Base-by-base conservation (phyloP, 2,329 filamentous ascomycete species). In the Diaporthe sp. region DNA sequence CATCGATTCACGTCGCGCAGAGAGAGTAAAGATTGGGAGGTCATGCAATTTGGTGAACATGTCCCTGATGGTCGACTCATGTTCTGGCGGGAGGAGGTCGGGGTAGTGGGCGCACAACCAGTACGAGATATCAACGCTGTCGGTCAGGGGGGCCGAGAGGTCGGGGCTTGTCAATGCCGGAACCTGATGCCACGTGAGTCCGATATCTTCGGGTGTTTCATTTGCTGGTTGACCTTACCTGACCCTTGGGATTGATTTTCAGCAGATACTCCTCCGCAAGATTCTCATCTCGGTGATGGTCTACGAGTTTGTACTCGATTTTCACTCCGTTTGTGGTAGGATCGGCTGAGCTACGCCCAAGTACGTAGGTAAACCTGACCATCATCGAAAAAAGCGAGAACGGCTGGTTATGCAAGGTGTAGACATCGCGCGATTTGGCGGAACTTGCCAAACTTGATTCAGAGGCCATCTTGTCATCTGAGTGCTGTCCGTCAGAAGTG, bases 101-200 rank as follows among this genome's bases (percentile, higher is more conserved):
- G 61, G 61, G 5, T 66, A 66, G 42, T 66, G 61, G 10, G 19
- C 28, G 61, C 61, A 50, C 19, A 66, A n/a, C 61, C 61, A 66
- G 42, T 66, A 50, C 3, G 61, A 66, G 22, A 66, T 66, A 10
- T 66, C 61, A 25, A 50, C 61, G 30, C 61, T 66, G 7, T 66
- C 61, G 2, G 61, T 50, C 42, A 66, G 13, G 7, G 61, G 61
- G 42, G 42, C 42, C 19, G 61, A 7, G 7, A 66, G 42, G 19
- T 35, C 35, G 4, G 61, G 42, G 30, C 61, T 30, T 2, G 61
- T 66, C 28, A 66, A 35, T 9, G 61, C 42, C 7, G 61, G 61
- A 7, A 66, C 61, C 61, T 66, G 8, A 38, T 9, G 22, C 8
- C 1, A 35, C 3, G 12, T 66, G 42, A 66, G 61, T 17, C 30